Percentiles rank a stretch among this genome's conserved stretches.
Evolutionary conservation across 371 early-diverging fungal genomes (phyloP).

Genomic region (Dentiscutata heterogama): DNA sequence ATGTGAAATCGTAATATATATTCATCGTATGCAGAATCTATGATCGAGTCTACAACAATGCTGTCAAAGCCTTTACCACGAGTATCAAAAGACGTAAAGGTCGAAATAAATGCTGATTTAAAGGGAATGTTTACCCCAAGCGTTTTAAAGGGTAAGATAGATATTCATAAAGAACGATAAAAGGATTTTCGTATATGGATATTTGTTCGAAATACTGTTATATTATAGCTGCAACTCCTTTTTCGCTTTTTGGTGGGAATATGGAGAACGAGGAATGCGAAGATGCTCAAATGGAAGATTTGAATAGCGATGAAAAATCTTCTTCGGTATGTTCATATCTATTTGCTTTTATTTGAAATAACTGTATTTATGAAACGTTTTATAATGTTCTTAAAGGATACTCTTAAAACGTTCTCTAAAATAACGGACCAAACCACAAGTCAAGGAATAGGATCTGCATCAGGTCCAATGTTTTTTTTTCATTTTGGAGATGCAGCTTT

Average conservation of each 20-base stretch:
- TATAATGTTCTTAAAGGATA: neutral
- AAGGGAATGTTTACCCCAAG: conserved; percentile 35
- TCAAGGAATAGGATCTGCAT: neutral
- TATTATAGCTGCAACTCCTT: conserved; percentile 4
- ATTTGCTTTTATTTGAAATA: neutral
- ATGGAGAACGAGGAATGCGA: neutral
- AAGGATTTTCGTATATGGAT: neutral
- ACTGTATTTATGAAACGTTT: neutral
- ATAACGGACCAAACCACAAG: neutral
- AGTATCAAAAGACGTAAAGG: conserved; percentile 42
- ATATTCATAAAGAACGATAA: neutral
- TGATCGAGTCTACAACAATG: neutral
- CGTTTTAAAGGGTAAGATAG: neutral
- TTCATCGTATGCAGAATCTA: neutral
- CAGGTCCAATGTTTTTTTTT: conserved; percentile 42
- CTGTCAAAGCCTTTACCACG: conserved; percentile 3
- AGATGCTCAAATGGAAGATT: neutral
- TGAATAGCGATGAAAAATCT: neutral
- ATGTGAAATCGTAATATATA: neutral
- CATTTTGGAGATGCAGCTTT: conserved; percentile 39
- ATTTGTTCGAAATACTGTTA: neutral
- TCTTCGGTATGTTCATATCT: no score
- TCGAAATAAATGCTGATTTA: conserved; percentile 44
- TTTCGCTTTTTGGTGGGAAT: conserved; percentile 14
- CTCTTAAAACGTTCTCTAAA: neutral